Conservation (phyloP, 2,329 filamentous ascomycete species). For the Teratosphaeria viscida region DNA sequence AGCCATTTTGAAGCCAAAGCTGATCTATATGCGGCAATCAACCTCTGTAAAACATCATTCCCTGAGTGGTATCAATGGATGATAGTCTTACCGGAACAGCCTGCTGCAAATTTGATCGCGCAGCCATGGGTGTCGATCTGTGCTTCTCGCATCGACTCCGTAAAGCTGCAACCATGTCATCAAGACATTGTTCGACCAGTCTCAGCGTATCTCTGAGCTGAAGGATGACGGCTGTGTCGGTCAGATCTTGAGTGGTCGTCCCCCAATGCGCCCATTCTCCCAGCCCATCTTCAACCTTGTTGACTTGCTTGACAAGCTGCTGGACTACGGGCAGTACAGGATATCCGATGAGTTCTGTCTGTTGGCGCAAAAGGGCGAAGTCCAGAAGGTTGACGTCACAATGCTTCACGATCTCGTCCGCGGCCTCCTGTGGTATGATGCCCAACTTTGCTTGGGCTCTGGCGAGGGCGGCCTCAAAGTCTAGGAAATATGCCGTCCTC, state of each 20-base stretch:
- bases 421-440: conserved; percentile 22
- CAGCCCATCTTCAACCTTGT: conserved; percentile 15
- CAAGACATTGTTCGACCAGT: conserved; percentile 11
- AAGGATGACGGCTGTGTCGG: conserved; percentile 20
- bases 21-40: not conserved
- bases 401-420: conserved; percentile 18
- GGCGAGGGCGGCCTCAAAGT: conserved; percentile 22
- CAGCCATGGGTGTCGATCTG: conserved; percentile 20
- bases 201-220: conserved; percentile 19
- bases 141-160: conserved; percentile 13
- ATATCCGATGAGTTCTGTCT: conserved; percentile 24
- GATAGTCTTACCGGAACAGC: conserved; percentile 17
- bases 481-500: conserved; percentile 19
- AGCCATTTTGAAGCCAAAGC: conserved; percentile 25
- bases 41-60: not conserved
- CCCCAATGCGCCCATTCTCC: conserved; percentile 25
- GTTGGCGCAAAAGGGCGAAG: conserved; percentile 12
- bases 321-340: conserved; percentile 22
- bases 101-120: conserved; percentile 22
- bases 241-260: conserved; percentile 21
- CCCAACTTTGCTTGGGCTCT: conserved; percentile 18
- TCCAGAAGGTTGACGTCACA: conserved; percentile 13
- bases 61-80: not conserved
- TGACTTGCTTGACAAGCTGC: conserved; percentile 16
- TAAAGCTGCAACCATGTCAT: conserved; percentile 10